phyloP scores from a whole-genome alignment of 305 asterid genomes.

The Caryopteris hybrid region DNA sequence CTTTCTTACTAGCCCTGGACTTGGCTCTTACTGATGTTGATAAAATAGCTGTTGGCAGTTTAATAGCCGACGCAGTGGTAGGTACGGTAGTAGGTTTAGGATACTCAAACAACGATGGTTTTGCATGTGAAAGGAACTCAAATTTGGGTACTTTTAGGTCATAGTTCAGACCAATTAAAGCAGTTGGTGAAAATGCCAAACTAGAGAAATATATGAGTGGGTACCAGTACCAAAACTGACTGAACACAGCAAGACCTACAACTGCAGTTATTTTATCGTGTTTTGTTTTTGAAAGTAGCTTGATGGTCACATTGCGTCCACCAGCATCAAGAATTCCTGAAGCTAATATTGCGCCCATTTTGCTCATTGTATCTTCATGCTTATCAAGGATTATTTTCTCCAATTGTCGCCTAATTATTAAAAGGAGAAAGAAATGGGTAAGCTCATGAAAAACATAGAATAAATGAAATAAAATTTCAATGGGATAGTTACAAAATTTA shows the following conservation, averaged over 20 bases:
- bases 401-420: constrained; percentile 74
- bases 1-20: constrained; percentile 85
- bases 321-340: constrained; percentile 97
- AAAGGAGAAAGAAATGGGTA: not conserved
- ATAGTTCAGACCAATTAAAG: constrained; percentile 81
- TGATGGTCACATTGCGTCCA: constrained; percentile 86
- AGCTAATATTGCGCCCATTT: constrained; percentile 99
- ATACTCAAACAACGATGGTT: constrained; percentile 89
- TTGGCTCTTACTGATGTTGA: constrained; percentile 93
- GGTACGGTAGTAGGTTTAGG: constrained; percentile 89
- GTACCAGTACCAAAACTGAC: constrained; percentile 99
- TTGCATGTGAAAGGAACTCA: constrained; percentile 89
- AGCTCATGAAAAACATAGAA: not conserved
- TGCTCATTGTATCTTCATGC: constrained; percentile 99
- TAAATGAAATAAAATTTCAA: not conserved
- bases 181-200: constrained; percentile 93
- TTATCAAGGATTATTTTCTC: constrained; percentile 92
- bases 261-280: constrained; percentile 92
- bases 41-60: constrained; percentile 88
- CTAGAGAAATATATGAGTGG: constrained; percentile 93
- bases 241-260: constrained; percentile 95
- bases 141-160: constrained; percentile 92
- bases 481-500: not conserved
- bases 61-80: constrained; percentile 75
- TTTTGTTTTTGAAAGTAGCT: constrained; percentile 80